A percentile compares a stretch with the other conserved stretches of the same genome.
Evolutionary conservation across 495 filamentous ascomycete genomes (phyloP).

Genomic region (Collariella sp.): DNA sequence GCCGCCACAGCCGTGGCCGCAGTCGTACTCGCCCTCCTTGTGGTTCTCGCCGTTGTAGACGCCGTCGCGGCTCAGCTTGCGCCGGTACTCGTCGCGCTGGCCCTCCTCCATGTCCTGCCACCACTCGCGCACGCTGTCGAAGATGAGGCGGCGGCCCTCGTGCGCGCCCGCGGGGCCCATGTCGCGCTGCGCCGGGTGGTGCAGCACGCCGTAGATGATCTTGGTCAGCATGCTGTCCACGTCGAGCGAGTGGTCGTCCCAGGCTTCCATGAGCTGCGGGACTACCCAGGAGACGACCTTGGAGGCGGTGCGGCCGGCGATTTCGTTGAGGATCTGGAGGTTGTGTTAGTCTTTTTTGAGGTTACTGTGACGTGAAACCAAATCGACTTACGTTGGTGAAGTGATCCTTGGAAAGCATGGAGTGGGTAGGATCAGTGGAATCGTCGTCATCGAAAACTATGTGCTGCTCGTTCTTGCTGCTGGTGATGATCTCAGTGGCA

Average conservation of each 20-base stretch:
- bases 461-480: slow-evolving; percentile 67
- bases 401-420: slow-evolving; percentile 94
- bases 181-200: slow-evolving; percentile 70
- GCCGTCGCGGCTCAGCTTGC: slow-evolving; percentile 65
- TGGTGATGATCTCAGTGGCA: slow-evolving; percentile 76
- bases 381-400: slow-evolving; percentile 55
- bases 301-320: slow-evolving; percentile 73
- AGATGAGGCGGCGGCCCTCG: slow-evolving; percentile 71
- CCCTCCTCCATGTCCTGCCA: slow-evolving; percentile 58
- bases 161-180: slow-evolving; percentile 62
- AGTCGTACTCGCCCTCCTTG: slow-evolving; percentile 73
- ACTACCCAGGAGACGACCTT: slow-evolving; percentile 72
- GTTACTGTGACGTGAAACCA: neutral
- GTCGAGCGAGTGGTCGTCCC: slow-evolving; percentile 69
- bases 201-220: slow-evolving; percentile 75
- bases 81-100: slow-evolving; percentile 54
- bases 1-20: slow-evolving; percentile 73
- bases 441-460: slow-evolving; percentile 75
- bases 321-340: slow-evolving; percentile 66
- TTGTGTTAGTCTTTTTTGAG: neutral
- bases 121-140: slow-evolving; percentile 67
- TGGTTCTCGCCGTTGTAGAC: slow-evolving; percentile 70
- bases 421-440: slow-evolving; percentile 75
- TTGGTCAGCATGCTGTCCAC: slow-evolving; percentile 56
- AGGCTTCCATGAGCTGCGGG: slow-evolving; percentile 75